These are phyloP conservation scores for Lachancea waltii DNA, from an alignment of 805 yeast genomes.

Conservation along the genomic window DNA sequence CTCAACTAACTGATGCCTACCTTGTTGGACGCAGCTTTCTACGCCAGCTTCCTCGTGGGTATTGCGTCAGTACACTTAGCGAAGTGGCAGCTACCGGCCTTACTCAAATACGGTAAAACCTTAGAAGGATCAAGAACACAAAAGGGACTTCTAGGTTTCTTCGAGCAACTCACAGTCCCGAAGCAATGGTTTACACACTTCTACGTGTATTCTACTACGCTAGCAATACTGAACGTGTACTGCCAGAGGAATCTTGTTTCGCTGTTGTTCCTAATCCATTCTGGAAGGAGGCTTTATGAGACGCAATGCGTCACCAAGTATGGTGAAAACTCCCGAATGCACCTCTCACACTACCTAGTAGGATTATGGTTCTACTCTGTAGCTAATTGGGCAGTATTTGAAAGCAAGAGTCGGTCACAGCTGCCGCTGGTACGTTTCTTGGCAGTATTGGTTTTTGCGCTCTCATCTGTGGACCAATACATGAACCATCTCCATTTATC, in stretches of 20 bases:
- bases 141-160: neutral
- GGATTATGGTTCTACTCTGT: slow-evolving; percentile 56
- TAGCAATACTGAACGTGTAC: slow-evolving; percentile 22
- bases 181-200: slow-evolving; percentile 59
- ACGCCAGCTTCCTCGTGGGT: slow-evolving; percentile 5
- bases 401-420: neutral
- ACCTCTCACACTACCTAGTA: slow-evolving; percentile 57
- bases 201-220: slow-evolving; percentile 41
- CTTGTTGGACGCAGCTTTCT: neutral
- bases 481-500: slow-evolving; percentile 46
- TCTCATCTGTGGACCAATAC: slow-evolving; percentile 29
- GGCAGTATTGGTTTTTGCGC: slow-evolving; percentile 15
- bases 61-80: slow-evolving; percentile 23
- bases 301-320: slow-evolving; percentile 45
- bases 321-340: slow-evolving; percentile 46
- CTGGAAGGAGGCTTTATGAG: slow-evolving; percentile 50
- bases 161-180: slow-evolving; percentile 42
- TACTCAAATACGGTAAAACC: slow-evolving; percentile 44
- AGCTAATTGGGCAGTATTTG: slow-evolving; percentile 35
- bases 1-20: no score
- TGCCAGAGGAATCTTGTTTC: slow-evolving; percentile 16
- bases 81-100: slow-evolving; percentile 28
- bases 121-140: slow-evolving; percentile 12
- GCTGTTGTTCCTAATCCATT: slow-evolving; percentile 40
- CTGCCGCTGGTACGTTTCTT: neutral